A percentile compares a stretch with the other conserved stretches of the same genome.
Evolutionary conservation across 345 rosid species (phyloP).

Genomic region (Eucalyptus globulus): DNA sequence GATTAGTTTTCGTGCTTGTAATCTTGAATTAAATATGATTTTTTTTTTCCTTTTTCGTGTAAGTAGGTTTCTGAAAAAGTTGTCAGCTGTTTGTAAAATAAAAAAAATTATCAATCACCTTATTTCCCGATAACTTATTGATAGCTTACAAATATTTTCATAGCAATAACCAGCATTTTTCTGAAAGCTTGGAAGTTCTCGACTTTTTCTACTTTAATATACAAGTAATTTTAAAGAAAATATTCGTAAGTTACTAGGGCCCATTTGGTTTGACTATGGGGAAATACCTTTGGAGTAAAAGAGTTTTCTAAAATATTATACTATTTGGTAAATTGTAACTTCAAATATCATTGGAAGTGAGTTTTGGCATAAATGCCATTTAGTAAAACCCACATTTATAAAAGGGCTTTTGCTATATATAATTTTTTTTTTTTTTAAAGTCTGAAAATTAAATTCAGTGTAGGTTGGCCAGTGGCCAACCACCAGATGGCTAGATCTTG

Average conservation of each 20-base stretch:
- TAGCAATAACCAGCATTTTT: background rate
- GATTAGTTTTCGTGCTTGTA: background rate
- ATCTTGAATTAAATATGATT: background rate
- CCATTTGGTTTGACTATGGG: too few relatives aligned
- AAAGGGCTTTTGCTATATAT: too few relatives aligned
- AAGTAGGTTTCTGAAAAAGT: background rate
- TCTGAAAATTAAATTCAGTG: too few relatives aligned
- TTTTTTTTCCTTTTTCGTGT: background rate
- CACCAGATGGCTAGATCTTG: too few relatives aligned
- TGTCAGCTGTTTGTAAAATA: background rate
- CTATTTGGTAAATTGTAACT: too few relatives aligned
- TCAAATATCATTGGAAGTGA: too few relatives aligned
- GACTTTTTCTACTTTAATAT: background rate
- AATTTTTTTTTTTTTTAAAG: too few relatives aligned
- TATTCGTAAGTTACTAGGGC: background rate
- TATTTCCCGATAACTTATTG: background rate
- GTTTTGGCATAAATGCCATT: too few relatives aligned
- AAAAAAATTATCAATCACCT: background rate
- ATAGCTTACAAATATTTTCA: background rate
- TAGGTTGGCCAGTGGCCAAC: too few relatives aligned
- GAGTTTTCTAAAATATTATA: too few relatives aligned
- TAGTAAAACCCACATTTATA: too few relatives aligned
- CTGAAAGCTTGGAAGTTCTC: background rate
- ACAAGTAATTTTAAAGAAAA: background rate
- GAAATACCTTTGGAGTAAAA: too few relatives aligned